Evolutionary conservation across 768 basidiomycete species (phyloP).

Genomic region (Leucocoprinus birnbaumii): DNA sequence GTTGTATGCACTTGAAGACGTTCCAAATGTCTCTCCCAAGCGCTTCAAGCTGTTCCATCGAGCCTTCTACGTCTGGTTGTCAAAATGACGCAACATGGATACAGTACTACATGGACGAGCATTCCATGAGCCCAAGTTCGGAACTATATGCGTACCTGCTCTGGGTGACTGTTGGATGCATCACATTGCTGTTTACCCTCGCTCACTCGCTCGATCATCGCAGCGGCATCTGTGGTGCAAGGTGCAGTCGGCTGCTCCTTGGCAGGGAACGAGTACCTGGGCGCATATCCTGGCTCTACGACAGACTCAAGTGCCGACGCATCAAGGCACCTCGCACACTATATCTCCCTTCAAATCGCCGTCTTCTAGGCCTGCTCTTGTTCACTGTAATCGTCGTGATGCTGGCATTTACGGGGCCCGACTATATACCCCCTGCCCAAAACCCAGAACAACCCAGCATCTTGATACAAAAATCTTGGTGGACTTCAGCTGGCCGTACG

Average conservation of each 20-base stretch:
- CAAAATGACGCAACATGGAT: neutral
- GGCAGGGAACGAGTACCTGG: neutral
- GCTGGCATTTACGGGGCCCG: slow-evolving; percentile 41
- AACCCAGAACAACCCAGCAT: slow-evolving; percentile 31
- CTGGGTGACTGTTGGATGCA: neutral
- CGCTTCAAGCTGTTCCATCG: neutral
- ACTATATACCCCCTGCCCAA: slow-evolving; percentile 62
- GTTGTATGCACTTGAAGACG: too few relatives aligned
- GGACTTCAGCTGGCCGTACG: slow-evolving; percentile 57
- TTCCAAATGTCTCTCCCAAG: too few relatives aligned
- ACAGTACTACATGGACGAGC: neutral
- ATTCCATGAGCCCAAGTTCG: neutral
- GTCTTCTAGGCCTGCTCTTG: slow-evolving; percentile 47
- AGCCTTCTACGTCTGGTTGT: too few relatives aligned
- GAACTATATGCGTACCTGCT: neutral
- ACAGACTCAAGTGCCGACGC: slow-evolving; percentile 24
- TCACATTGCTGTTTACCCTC: neutral
- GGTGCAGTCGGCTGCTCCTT: neutral
- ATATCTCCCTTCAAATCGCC: slow-evolving; percentile 61
- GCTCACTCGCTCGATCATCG: neutral
- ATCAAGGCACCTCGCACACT: slow-evolving; percentile 28
- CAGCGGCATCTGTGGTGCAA: neutral
- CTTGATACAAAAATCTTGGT: slow-evolving; percentile 63
- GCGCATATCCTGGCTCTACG: slow-evolving; percentile 18
- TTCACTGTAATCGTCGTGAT: slow-evolving; percentile 44